Evolutionary conservation across 768 basidiomycete species (phyloP).

Genomic region (Tulasnella sp.): DNA sequence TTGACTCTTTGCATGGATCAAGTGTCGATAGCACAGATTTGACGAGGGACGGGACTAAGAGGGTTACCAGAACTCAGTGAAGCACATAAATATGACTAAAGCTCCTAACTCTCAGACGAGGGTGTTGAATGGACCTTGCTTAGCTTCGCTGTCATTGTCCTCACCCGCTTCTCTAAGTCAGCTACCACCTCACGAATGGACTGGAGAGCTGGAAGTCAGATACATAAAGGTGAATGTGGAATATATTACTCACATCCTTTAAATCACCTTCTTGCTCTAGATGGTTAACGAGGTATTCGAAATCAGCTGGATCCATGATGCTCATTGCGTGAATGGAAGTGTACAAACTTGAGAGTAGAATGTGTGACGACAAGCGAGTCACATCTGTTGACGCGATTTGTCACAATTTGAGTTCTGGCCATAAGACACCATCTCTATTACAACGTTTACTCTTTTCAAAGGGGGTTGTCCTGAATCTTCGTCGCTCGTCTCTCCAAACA

Average conservation of each 20-base stretch:
- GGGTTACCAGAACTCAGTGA: not conserved
- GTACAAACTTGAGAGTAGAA: too few species aligned
- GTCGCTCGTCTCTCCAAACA: too few species aligned
- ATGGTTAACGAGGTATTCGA: not conserved
- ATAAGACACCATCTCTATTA: too few species aligned
- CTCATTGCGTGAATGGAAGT: too few species aligned
- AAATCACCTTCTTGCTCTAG: constrained; percentile 9
- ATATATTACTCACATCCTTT: constrained; percentile 6
- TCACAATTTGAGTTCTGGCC: too few species aligned
- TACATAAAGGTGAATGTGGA: not conserved
- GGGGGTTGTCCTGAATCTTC: too few species aligned
- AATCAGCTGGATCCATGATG: constrained; percentile 1
- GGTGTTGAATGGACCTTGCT: constrained; percentile 18
- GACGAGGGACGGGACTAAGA: constrained; percentile 14
- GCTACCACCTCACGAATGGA: constrained; percentile 10
- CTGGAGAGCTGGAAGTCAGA: not conserved
- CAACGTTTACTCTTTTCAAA: too few species aligned
- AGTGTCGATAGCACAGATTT: constrained; percentile 7
- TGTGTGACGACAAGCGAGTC: constrained; percentile 28
- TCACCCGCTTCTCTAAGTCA: constrained; percentile 16
- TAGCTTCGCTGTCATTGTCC: constrained; percentile 12
- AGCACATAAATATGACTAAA: not conserved
- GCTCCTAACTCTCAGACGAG: constrained; percentile 12
- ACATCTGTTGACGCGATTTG: too few species aligned
- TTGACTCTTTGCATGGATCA: not conserved